Percentiles rank a stretch among this genome's conserved stretches.
Conservation (phyloP, 2,329 filamentous ascomycete species). For the Penicillium sumatraense region DNA sequence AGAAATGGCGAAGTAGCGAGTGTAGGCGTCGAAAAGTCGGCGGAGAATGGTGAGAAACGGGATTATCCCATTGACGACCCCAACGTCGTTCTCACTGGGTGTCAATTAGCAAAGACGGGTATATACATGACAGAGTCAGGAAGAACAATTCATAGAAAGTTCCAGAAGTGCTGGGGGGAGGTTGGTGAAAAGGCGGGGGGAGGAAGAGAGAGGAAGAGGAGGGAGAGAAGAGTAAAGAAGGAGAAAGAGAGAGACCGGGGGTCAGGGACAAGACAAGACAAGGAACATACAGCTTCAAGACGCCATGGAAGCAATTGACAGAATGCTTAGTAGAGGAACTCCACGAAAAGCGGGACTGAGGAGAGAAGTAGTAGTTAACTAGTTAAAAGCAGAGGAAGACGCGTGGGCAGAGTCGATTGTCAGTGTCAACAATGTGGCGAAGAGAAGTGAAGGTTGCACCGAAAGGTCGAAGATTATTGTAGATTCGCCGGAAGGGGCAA, state of each 20-base stretch:
- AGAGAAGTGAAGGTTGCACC: conserved; percentile 19
- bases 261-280: not conserved
- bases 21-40: conserved; percentile 10
- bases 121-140: not conserved
- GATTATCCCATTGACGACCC: conserved; percentile 37
- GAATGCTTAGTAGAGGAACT: conserved; percentile 7
- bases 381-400: conserved; percentile 2
- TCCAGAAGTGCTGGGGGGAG: conserved; percentile 9
- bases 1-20: too few species aligned
- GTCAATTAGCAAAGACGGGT: not conserved
- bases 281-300: conserved; percentile 27
- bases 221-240: too few species aligned
- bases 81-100: conserved; percentile 33
- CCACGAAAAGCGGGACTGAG: conserved; percentile 10
- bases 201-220: too few species aligned
- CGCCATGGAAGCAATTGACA: conserved; percentile 38
- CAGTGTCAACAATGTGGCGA: conserved; percentile 29
- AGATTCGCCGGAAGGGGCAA: conserved; percentile 22
- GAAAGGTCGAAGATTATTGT: not conserved
- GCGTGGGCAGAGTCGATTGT: conserved; percentile 6
- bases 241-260: too few species aligned
- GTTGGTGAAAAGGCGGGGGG: conserved; percentile 28
- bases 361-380: too few species aligned
- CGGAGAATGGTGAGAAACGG: conserved; percentile 16
- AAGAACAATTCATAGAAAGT: not conserved